A percentile compares a stretch with the other conserved stretches of the same genome.
Conservation (phyloP, 768 basidiomycete genomes). For the Neoboletus brunneissimus region DNA sequence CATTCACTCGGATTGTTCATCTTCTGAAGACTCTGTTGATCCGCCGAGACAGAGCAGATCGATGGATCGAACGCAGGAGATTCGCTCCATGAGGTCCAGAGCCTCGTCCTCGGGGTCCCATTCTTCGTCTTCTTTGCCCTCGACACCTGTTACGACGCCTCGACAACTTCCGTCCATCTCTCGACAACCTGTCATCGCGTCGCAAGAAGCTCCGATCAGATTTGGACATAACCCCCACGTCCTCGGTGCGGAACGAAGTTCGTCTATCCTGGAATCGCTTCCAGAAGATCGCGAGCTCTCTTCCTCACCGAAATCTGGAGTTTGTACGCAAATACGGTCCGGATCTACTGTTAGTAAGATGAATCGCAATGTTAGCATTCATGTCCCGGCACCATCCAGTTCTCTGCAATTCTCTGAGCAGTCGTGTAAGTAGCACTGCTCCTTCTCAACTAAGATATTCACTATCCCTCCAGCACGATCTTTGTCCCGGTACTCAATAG, state of each 20-base stretch:
- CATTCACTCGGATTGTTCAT: conserved; percentile 25
- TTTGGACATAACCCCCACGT: conserved; percentile 32
- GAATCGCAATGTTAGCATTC: conserved; percentile 23
- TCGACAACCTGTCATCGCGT: conserved; percentile 22
- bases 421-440: conserved; percentile 10
- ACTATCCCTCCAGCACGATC: conserved; percentile 17
- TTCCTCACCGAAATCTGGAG: conserved; percentile 13
- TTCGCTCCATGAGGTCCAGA: conserved; percentile 17
- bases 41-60: conserved; percentile 5
- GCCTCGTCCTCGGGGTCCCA: conserved; percentile 23
- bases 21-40: conserved; percentile 21
- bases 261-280: conserved; percentile 41
- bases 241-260: conserved; percentile 13
- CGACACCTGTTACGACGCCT: conserved; percentile 19
- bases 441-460: not conserved
- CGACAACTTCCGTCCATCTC: conserved; percentile 15
- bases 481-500: conserved; percentile 18
- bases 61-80: conserved; percentile 2
- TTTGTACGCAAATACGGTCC: conserved; percentile 17
- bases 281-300: conserved; percentile 50
- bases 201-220: conserved; percentile 22
- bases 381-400: conserved; percentile 10
- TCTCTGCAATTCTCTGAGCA: conserved; percentile 6
- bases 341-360: conserved; percentile 11
- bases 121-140: conserved; percentile 26